Evolutionary conservation across 768 basidiomycete genomes (phyloP), one percentile per base, ranked within the genome.

Genomic region (Tulasnella sp.): DNA sequence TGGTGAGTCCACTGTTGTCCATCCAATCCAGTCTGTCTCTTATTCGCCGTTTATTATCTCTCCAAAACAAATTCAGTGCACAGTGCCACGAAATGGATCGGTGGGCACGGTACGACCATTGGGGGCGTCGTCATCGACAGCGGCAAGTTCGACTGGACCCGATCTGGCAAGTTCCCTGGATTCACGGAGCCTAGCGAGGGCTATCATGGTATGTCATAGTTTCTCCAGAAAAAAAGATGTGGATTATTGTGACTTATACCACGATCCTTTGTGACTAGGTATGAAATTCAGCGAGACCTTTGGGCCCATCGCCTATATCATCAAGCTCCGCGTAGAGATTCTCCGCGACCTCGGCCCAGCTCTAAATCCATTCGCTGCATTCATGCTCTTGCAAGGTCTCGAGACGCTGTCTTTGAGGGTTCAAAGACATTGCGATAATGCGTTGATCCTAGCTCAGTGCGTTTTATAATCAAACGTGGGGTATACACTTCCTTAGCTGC

Each of bases 31-130:
- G 15, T 10, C 11, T 5, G 4, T 34, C 25, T 22, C 27, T 29
- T n/a, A 11, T 19, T 27, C 31, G n/a, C 27, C 25, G 15, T 60
- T 52, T 34, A 51, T 5, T 60, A 24, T 41, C 9, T 44, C 24
- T 30, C 56, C 22, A 17, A 1, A 59, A 2, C 57, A n/a, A n/a
- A n/a, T n/a, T n/a, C n/a, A 76, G 82, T 87, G 17, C 82, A 88
- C 68, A 84, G 82, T 51, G 84, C 84, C 0, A 88, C 87, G 0
- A 89, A 91, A 66, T 91, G 87, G 88, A 87, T 89, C 31, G 82
- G 84, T 11, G 59, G 62, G 4, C 59, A 60, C 31, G 63, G 88
- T 29, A 88, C 82, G 0, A 85, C 84, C 22, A 85, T 91, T 49
- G 86, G 76, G 3, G 88, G 87, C 43, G 79, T 87, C 27, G 72